phyloP scores from a whole-genome alignment of 2,329 filamentous ascomycete species.

The Phoma sp. region DNA sequence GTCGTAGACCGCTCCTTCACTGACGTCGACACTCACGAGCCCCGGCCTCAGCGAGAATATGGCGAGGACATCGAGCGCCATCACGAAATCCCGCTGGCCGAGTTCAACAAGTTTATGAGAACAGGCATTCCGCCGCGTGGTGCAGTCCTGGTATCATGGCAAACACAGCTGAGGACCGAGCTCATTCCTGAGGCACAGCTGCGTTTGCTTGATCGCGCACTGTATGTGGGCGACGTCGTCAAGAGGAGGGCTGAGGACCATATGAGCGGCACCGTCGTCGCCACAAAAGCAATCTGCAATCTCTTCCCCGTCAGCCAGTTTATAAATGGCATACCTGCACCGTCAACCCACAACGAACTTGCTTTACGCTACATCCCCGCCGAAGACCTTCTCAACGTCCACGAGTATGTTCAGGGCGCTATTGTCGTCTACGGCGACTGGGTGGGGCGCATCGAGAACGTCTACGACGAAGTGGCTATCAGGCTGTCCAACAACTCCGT shows the following conservation, averaged over 20 bases:
- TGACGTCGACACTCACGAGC: conserved; percentile 54
- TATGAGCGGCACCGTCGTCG: conserved; percentile 62
- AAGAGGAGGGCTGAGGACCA: conserved; percentile 56
- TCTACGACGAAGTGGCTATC: conserved; percentile 58
- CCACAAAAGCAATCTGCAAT: conserved; percentile 54
- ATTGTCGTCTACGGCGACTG: conserved; percentile 62
- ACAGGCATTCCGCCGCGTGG: conserved; percentile 58
- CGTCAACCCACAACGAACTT: conserved; percentile 35
- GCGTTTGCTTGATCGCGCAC: conserved; percentile 59
- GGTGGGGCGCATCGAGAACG: conserved; percentile 60
- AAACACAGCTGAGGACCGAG: conserved; percentile 50
- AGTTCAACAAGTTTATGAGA: conserved; percentile 50
- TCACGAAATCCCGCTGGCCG: conserved; percentile 34
- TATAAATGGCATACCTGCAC: conserved; percentile 30
- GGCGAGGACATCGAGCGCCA: conserved; percentile 46
- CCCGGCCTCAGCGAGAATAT: conserved; percentile 51
- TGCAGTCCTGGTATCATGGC: conserved; percentile 59
- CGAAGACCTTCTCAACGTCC: conserved; percentile 53
- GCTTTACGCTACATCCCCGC: conserved; percentile 51
- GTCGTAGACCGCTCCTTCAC: conserved; percentile 52
- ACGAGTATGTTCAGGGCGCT: conserved; percentile 57
- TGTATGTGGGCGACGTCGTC: conserved; percentile 62
- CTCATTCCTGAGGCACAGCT: conserved; percentile 53
- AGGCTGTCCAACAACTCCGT: conserved; percentile 60
- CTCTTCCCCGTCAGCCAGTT: conserved; percentile 47